Conservation (phyloP, 208 protist species). For the Trypanosoma melophagium region DNA sequence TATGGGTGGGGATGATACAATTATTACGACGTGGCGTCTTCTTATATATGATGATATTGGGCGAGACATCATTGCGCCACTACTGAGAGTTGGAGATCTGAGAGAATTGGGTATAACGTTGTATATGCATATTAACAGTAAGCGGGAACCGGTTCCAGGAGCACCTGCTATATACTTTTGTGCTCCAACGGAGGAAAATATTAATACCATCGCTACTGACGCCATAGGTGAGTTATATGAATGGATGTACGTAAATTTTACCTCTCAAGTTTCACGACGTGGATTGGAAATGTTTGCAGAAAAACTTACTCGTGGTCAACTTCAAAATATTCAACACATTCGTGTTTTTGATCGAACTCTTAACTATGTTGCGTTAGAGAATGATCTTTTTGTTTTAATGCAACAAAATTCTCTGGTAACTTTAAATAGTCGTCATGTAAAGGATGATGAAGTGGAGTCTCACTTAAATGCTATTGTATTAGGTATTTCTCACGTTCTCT, state of each 20-base stretch:
- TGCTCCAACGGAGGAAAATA: slow-evolving; percentile 85
- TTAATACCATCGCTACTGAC: slow-evolving; percentile 70
- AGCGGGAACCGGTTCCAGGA: slow-evolving; percentile 83
- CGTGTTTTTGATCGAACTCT: slow-evolving; percentile 82
- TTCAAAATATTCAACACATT: slow-evolving; percentile 79
- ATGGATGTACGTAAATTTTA: slow-evolving; percentile 91
- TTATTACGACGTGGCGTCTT: slow-evolving; percentile 71
- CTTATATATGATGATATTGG: slow-evolving; percentile 89
- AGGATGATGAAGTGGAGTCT: slow-evolving; percentile 69
- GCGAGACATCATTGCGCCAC: slow-evolving; percentile 86
- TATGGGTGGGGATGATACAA: slow-evolving; percentile 10
- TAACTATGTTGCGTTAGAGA: slow-evolving; percentile 78
- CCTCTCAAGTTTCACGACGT: slow-evolving; percentile 61
- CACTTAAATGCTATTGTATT: slow-evolving; percentile 71
- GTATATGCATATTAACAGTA: slow-evolving; percentile 83
- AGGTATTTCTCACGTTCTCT: slow-evolving; percentile 79
- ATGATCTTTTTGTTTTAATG: slow-evolving; percentile 89
- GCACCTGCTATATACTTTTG: slow-evolving; percentile 90
- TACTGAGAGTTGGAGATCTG: slow-evolving; percentile 85
- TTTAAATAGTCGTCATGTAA: slow-evolving; percentile 63
- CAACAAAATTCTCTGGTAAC: slow-evolving; percentile 65
- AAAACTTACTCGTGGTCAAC: slow-evolving; percentile 40
- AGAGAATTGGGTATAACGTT: slow-evolving; percentile 88
- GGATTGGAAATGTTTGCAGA: slow-evolving; percentile 76
- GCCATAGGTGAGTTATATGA: slow-evolving; percentile 77